Base-by-base conservation (phyloP, 225 moss, liverwort and hornwort genomes). In the Climacium dendroides region DNA sequence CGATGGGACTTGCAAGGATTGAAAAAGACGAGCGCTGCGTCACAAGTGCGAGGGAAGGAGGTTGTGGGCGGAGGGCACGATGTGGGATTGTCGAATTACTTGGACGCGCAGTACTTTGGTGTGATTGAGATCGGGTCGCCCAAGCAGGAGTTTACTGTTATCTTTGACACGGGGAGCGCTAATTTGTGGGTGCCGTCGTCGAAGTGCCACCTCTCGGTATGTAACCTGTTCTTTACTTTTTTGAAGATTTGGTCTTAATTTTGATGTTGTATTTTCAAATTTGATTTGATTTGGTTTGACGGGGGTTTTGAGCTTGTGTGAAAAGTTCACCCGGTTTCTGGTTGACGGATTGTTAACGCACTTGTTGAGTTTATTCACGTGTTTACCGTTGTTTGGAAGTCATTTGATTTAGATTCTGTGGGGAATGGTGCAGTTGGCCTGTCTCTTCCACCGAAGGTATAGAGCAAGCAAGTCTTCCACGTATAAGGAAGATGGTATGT, bases 101-200 rank as follows among this genome's bases (percentile, higher is more conserved):
- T 98, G 90, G 95, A 96, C 85, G 97, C 97, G 59, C 98, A 98
- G 94, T 96, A 97, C 82, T 97, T 92, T 72, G 97, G 97, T 11
- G 95, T 96, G 88, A 88, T 97, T 50, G 92, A 92, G 45, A 89
- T 97, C 65, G 98, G 98, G 69, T 92, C 94, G n/a, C 97, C 97
- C 76, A 91, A 94, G 87, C 98, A 97, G 92, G 80, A 80, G 41
- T 98, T 96, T 30, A 90, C 89, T 15, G 97, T 97, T 47, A 86
- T 97, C 79, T 98, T 98, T 35, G 98, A 97, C 37, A 98, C 98
- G 7, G 98, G 98, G 22, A 98, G 96, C 64, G 91, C 97, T 15
- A 98, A 98, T 83, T 85, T 98, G 65, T 98, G 98, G 98, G 88
- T 98, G 89, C 98, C 98, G 4, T 97, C 97, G 8, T 59, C 94